These are phyloP conservation scores for Pleurotus salmoneostramineus DNA, from an alignment of 768 basidiomycete genomes.

Conservation along the genomic window DNA sequence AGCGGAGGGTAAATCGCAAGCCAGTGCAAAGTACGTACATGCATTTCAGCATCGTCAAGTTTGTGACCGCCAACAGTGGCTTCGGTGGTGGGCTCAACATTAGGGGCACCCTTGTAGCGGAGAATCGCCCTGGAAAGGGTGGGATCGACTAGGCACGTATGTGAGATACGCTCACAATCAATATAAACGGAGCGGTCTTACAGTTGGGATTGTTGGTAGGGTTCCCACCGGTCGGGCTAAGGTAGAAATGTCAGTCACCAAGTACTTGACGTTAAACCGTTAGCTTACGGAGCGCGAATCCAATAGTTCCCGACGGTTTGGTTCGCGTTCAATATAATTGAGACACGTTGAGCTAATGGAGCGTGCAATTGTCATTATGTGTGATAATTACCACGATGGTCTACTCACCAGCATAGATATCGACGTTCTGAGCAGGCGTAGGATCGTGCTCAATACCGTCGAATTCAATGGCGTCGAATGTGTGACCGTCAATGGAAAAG, in stretches of 20 bases:
- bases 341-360: conserved; percentile 29
- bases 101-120: conserved; percentile 30
- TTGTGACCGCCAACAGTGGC: conserved; percentile 16
- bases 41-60: conserved; percentile 23
- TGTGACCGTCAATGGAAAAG: conserved; percentile 34
- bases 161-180: neutral
- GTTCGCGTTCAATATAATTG: conserved; percentile 34
- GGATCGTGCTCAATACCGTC: conserved; percentile 39
- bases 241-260: neutral
- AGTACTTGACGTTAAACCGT: too few relatives aligned
- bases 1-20: neutral
- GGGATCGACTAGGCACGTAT: conserved; percentile 15
- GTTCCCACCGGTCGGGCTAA: conserved; percentile 19
- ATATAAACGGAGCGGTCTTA: neutral
- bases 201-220: conserved; percentile 22
- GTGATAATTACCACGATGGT: too few relatives aligned
- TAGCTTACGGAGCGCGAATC: conserved; percentile 32
- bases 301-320: conserved; percentile 43
- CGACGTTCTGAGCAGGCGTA: conserved; percentile 33
- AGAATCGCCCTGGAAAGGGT: conserved; percentile 32
- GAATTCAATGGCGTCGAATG: conserved; percentile 31
- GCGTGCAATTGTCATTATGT: too few relatives aligned
- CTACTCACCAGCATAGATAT: conserved; percentile 38
- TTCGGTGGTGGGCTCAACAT: conserved; percentile 25
- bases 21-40: conserved; percentile 14